Evolutionary conservation across 2,329 filamentous ascomycete species (phyloP), one percentile per base, ranked within the genome.

Genomic region (Macroventuria anomochaeta): DNA sequence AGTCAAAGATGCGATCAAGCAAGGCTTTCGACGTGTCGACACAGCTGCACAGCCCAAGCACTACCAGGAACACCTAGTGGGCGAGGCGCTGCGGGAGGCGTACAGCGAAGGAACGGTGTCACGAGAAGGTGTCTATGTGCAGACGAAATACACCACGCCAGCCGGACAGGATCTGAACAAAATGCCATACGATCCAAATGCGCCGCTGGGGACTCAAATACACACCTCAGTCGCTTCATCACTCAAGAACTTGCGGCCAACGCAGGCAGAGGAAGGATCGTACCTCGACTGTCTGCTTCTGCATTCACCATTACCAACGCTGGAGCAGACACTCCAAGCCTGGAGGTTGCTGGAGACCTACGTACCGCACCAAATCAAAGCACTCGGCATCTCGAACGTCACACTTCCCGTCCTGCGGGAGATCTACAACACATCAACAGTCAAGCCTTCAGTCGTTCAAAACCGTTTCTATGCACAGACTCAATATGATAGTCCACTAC

Each of bases 121-220:
- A 41, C 78, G 86, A 53, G 73, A 80, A 38, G 83, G 88, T 28
- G 64, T 93, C 39, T 91, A 87, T 69, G 85, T 93, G 37, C 90
- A 96, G 81, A 93, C 90, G n/a, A 95, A 93, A 72, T 95, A 88
- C 76, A 91, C 88, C 1, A 81, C 87, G 0, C 72, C 85, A 4
- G 73, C 74, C 13, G 86, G 84, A 20, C 89, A 93, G 70, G 83
- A 87, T 65, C 65, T 74, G 18, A 73, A 75, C 33, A 80, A 84
- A 41, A 79, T 86, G 74, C 88, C 88, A 0, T 91, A 91, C 71
- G 79, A 87, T 63, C 72, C 83, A 1, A 68, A 77, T 1, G 79
- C 81, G 10, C 79, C 85, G 1, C 73, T 92, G 21, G 78, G 78
- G 12, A 80, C 87, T 15, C 88, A 93, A 72, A 83, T 93, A 15